Evolutionary conservation across 2,329 filamentous ascomycete genomes (phyloP).

Genomic region (Colletotrichum graminicola): DNA sequence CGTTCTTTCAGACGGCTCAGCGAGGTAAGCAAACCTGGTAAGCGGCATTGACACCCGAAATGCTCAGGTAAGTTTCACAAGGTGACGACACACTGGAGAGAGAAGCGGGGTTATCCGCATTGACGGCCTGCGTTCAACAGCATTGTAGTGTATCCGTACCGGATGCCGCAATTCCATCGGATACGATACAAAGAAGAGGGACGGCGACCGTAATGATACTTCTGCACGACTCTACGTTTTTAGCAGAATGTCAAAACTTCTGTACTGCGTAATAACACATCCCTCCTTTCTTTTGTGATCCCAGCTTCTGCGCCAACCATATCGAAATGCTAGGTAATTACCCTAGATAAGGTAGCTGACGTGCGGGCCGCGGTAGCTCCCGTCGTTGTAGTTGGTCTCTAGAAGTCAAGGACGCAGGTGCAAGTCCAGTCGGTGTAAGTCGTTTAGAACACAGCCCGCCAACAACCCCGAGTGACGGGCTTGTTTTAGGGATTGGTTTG

Average conservation of each 20-base stretch:
- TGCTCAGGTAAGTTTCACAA: constrained; percentile 8
- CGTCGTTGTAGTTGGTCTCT: constrained; percentile 7
- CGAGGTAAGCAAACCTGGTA: constrained; percentile 9
- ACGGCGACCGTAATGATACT: neutral
- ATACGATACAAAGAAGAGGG: no score
- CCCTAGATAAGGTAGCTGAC: neutral
- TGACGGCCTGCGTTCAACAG: no score
- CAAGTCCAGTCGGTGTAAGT: neutral
- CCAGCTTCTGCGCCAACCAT: neutral
- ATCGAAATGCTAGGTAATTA: neutral
- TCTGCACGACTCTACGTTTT: neutral
- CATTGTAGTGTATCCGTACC: neutral
- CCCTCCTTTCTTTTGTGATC: neutral
- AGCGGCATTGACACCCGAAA: constrained; percentile 19
- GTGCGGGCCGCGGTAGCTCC: constrained; percentile 17
- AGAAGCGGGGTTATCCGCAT: constrained; percentile 7
- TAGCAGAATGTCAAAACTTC: neutral
- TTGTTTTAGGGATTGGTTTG: neutral
- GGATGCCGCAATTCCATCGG: neutral
- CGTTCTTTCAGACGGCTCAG: neutral
- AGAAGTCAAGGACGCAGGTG: neutral
- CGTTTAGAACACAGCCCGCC: neutral
- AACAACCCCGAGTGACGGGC: neutral
- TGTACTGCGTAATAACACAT: neutral
- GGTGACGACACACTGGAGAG: constrained; percentile 4